A percentile compares a stretch with the other conserved stretches of the same genome.
Evolutionary conservation across 2,329 filamentous ascomycete species (phyloP).

Genomic region (Fusarium sp.): DNA sequence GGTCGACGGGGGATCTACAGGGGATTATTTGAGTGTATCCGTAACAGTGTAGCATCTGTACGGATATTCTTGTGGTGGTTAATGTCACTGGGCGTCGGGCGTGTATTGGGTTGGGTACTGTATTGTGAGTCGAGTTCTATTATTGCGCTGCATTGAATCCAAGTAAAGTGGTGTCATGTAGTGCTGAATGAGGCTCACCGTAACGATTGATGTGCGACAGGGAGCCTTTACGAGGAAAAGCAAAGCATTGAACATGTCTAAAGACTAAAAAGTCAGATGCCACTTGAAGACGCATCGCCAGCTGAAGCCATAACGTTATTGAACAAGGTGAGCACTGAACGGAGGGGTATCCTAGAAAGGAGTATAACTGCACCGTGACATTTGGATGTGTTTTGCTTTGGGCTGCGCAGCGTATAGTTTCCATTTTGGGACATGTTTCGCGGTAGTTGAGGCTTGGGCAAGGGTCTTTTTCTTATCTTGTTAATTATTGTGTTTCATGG

Average conservation of each 20-base stretch:
- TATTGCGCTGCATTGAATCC: background rate
- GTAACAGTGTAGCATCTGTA: slow-evolving; percentile 9
- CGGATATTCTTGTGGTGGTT: slow-evolving; percentile 5
- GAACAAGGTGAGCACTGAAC: background rate
- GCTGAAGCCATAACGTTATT: background rate
- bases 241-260: background rate
- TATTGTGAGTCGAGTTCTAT: background rate
- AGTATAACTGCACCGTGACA: background rate
- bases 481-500: slow-evolving; percentile 15
- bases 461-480: slow-evolving; percentile 9
- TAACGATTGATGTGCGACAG: background rate
- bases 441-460: slow-evolving; percentile 8
- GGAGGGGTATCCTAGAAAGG: background rate
- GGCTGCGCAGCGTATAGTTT: background rate
- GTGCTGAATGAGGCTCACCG: background rate
- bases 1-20: slow-evolving; percentile 7
- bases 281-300: background rate
- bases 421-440: background rate
- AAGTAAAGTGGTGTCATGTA: slow-evolving; percentile 21
- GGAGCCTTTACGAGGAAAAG: background rate
- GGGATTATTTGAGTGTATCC: slow-evolving; percentile 12
- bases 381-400: background rate
- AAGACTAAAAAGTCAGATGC: background rate
- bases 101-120: background rate
- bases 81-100: background rate